Conservation (phyloP, 2,329 filamentous ascomycete genomes). For the Myriosclerotinia scirpicola region DNA sequence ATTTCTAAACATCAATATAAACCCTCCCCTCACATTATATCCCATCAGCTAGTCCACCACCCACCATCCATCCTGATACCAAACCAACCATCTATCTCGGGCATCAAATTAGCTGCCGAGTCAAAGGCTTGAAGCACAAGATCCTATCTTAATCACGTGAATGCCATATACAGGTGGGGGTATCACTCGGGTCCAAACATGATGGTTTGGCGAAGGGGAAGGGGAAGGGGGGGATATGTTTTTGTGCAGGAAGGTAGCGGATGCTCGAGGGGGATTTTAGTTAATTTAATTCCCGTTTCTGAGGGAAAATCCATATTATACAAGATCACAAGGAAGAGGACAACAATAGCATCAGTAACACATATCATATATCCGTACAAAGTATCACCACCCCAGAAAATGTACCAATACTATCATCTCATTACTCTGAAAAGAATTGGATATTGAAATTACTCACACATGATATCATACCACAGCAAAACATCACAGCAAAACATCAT, state of each 20-base stretch:
- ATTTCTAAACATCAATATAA: not conserved
- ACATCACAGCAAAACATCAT: not conserved
- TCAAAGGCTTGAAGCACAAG: not conserved
- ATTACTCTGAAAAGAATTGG: too few species aligned
- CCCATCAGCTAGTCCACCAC: not conserved
- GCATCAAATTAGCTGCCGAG: not conserved
- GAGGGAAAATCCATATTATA: too few species aligned
- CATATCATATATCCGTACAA: too few species aligned
- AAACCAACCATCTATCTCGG: not conserved
- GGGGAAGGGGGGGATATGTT: too few species aligned
- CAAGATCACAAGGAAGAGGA: too few species aligned
- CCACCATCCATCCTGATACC: not conserved
- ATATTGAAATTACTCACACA: not conserved
- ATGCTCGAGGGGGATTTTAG: too few species aligned
- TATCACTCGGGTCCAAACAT: not conserved
- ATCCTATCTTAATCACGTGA: slow-evolving; percentile 11
- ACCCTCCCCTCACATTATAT: too few species aligned
- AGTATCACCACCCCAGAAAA: not conserved
- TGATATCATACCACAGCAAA: not conserved
- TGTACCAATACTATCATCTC: too few species aligned
- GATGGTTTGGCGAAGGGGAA: too few species aligned
- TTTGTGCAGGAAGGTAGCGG: too few species aligned
- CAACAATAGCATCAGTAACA: too few species aligned
- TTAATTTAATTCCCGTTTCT: too few species aligned
- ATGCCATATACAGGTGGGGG: not conserved